These are phyloP conservation scores for Tricholoma saponaceum DNA, from an alignment of 768 basidiomycete genomes.

Conservation along the genomic window DNA sequence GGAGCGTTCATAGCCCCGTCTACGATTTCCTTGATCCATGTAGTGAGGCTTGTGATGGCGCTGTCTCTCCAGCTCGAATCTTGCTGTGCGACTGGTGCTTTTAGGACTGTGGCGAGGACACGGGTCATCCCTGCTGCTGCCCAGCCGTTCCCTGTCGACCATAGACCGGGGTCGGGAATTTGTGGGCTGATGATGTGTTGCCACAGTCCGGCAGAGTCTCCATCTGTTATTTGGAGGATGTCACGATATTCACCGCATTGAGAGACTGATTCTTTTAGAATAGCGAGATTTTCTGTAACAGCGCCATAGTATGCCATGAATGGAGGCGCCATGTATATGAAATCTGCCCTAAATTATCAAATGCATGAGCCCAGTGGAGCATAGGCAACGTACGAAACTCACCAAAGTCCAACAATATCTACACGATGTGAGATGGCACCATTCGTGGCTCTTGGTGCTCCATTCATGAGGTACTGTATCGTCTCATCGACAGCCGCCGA, in stretches of 20 bases:
- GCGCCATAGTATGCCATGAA: slow-evolving; percentile 56
- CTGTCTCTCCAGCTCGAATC: slow-evolving; percentile 8
- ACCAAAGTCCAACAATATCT: slow-evolving; percentile 49
- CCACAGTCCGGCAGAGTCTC: slow-evolving; percentile 14
- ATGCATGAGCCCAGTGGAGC: neutral
- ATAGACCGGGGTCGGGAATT: slow-evolving; percentile 35
- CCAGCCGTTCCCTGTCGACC: slow-evolving; percentile 66
- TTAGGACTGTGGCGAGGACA: slow-evolving; percentile 47
- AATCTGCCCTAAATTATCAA: slow-evolving; percentile 41
- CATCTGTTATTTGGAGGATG: slow-evolving; percentile 28
- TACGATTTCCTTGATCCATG: slow-evolving; percentile 23
- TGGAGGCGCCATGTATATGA: slow-evolving; percentile 52
- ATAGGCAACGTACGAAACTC: slow-evolving; percentile 4
- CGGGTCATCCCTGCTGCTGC: slow-evolving; percentile 66
- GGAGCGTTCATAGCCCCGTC: slow-evolving; percentile 16
- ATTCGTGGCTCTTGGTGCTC: slow-evolving; percentile 36
- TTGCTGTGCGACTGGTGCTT: slow-evolving; percentile 21
- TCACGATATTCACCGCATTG: slow-evolving; percentile 49
- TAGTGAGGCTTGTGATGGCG: slow-evolving; percentile 11
- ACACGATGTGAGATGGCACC: slow-evolving; percentile 54
- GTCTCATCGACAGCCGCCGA: slow-evolving; percentile 35
- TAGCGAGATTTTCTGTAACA: slow-evolving; percentile 21
- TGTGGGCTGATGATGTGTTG: slow-evolving; percentile 35
- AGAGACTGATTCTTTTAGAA: slow-evolving; percentile 40
- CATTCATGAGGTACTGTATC: slow-evolving; percentile 36